Percentiles rank a stretch among this genome's conserved stretches.
Evolutionary conservation across 768 basidiomycete species (phyloP).

Genomic region (Amanita phalloides): DNA sequence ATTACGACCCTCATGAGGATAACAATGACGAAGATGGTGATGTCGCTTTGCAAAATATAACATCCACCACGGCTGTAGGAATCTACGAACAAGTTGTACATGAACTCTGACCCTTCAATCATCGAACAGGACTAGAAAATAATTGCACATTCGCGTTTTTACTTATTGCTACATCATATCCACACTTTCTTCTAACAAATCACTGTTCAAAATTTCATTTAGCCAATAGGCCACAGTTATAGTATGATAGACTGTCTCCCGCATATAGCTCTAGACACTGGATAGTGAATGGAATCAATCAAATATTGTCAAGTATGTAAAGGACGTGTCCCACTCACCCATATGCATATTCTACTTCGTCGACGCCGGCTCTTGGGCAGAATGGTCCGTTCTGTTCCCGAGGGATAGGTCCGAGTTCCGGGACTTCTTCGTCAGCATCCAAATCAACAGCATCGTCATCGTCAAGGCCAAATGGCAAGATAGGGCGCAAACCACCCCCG

Average conservation of each 20-base stretch:
- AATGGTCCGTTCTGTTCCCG: constrained; percentile 67
- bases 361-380: constrained; percentile 71
- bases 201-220: background rate
- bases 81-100: background rate
- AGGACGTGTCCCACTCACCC: constrained; percentile 39
- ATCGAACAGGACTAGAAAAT: background rate
- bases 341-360: constrained; percentile 85
- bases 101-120: background rate
- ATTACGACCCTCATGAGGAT: constrained; percentile 11
- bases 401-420: constrained; percentile 66
- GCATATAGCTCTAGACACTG: constrained; percentile 5
- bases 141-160: background rate
- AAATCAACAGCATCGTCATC: constrained; percentile 61
- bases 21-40: background rate
- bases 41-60: background rate
- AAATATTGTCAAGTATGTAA: background rate
- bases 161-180: background rate
- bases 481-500: constrained; percentile 75
- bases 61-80: background rate
- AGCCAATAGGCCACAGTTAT: background rate
- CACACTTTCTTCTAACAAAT: background rate
- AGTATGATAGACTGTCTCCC: background rate
- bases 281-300: background rate
- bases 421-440: constrained; percentile 66
- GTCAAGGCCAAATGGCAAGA: constrained; percentile 64